Evolutionary conservation across 2,329 filamentous ascomycete species (phyloP).

Genomic region (Cordyceps militaris): DNA sequence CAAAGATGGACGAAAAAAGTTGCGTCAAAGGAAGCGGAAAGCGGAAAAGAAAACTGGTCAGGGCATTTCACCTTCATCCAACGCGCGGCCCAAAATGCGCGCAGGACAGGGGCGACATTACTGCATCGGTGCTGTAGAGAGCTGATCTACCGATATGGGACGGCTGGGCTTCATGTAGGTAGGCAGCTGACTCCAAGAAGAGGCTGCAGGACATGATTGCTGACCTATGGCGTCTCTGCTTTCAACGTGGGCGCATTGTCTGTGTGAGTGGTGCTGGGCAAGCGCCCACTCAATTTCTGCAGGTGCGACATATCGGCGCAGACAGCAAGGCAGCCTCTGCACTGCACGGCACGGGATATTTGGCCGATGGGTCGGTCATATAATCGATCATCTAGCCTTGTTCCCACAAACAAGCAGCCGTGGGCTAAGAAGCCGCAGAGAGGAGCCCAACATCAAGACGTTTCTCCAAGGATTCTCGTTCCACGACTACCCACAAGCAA

Average conservation of each 20-base stretch:
- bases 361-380: not conserved
- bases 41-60: too few relatives aligned
- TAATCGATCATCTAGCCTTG: not conserved
- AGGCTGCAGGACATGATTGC: not conserved
- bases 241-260: not conserved
- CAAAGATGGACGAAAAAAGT: too few relatives aligned
- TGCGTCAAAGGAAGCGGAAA: too few relatives aligned
- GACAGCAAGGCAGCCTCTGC: not conserved
- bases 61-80: too few relatives aligned
- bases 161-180: not conserved
- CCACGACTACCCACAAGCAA: too few relatives aligned
- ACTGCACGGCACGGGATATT: not conserved
- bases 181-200: not conserved
- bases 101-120: not conserved
- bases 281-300: not conserved
- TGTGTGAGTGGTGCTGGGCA: not conserved
- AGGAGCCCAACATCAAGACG: too few relatives aligned
- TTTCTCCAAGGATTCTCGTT: too few relatives aligned
- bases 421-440: too few relatives aligned
- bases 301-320: not conserved
- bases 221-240: too few relatives aligned
- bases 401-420: not conserved
- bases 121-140: not conserved
- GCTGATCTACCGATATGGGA: conserved; percentile 2
- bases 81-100: too few relatives aligned